Percentiles rank a stretch among this genome's conserved stretches.
Conservation (phyloP, 2,329 filamentous ascomycete genomes). For the Botrytis cinerea region DNA sequence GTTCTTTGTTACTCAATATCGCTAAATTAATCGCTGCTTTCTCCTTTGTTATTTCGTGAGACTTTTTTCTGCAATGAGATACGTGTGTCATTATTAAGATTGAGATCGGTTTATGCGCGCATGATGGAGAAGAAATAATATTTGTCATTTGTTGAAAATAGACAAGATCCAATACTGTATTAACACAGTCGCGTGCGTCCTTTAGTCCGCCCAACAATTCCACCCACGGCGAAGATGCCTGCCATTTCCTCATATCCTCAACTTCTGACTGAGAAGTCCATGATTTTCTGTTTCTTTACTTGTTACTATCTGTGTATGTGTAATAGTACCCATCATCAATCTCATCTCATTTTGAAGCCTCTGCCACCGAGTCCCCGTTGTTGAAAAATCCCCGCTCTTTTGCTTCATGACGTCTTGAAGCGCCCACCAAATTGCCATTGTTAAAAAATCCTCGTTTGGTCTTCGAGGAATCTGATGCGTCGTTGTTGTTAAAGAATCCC, state of each 20-base stretch:
- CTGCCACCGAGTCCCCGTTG: not conserved
- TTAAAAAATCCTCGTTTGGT: not conserved
- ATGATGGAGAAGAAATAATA: not conserved
- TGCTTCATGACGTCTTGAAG: too few species aligned
- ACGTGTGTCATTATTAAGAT: not conserved
- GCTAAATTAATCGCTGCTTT: not conserved
- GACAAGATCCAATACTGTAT: not conserved
- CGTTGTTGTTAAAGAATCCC: not conserved
- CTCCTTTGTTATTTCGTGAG: not conserved
- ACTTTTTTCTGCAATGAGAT: not conserved
- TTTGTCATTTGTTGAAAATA: constrained; percentile 8
- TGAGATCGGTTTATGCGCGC: not conserved
- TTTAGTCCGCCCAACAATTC: not conserved
- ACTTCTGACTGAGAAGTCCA: not conserved
- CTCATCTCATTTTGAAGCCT: not conserved
- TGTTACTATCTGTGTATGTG: not conserved
- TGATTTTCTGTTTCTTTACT: not conserved
- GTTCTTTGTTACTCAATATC: not conserved
- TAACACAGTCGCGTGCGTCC: not conserved
- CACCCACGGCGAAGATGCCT: too few species aligned
- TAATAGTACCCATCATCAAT: not conserved
- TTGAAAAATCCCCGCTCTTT: not conserved
- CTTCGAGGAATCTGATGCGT: not conserved
- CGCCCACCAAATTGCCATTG: not conserved
- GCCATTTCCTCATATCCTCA: not conserved